Evolutionary conservation across 768 basidiomycete species (phyloP), one percentile per base, ranked within the genome.

Genomic region (Hygrocybe punicea): DNA sequence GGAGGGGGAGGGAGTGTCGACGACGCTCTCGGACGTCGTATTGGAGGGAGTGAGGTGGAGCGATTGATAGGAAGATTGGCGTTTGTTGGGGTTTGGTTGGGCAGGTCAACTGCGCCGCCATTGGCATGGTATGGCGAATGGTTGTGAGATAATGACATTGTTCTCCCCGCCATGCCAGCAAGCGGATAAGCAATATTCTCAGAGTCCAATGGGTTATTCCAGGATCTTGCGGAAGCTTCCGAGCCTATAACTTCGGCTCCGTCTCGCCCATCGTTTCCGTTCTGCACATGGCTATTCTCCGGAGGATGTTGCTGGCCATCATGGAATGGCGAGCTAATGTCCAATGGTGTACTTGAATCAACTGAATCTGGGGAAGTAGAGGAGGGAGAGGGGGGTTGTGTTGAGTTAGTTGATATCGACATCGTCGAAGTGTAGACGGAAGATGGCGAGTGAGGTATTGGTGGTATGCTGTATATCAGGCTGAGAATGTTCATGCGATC

Each of bases 401-500:
- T 80, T 14, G 83, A 80, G 60, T 80, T 78, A 42, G 79, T 76
- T 50, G 81, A 78, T 9, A 73, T 69, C 21, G 71, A 67, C 19
- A 78, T n/a, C 60, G 72, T 16, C 64, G 70, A 67, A 53, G 13
- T 70, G 69, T 55, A 58, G 35, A 56, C 49, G 39, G 57, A 57
- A 7, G 46, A 70, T 24, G 83, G 80, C 10, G 87, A 79, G 65
- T 88, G 83, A 19, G 87, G 86, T 44, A 84, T 81, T 44, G 87
- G 81, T 23, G 89, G 89, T 69, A 93, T 91, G 69, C 84, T 87
- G 76, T 93, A 93, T 60, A 93, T 92, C 61, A 91, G 80, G 64
- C 89, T 90, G 55, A 96, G 81, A 66, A 95, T 93, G 66, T 90
- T 89, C 88, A 96, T 93, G 51, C 93, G 84, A 71, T 96, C 91